Percentiles rank a stretch among this genome's conserved stretches.
These are phyloP conservation scores for Calonectria pseudoreteaudii DNA, from an alignment of 2,329 filamentous ascomycete species.

Conservation along the genomic window DNA sequence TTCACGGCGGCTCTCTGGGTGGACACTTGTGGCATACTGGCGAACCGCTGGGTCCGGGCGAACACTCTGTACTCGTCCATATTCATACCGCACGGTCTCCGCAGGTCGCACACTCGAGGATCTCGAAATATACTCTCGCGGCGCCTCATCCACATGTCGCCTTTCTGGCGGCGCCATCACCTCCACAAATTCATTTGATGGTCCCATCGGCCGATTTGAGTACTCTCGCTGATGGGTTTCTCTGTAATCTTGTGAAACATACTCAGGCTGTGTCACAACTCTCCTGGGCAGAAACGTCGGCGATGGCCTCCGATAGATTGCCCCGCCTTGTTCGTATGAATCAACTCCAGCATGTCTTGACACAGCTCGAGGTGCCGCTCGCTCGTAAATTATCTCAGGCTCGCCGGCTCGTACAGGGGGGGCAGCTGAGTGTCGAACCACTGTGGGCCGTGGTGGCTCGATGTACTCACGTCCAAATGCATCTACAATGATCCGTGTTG, in stretches of 20 bases:
- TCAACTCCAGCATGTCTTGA: conserved; percentile 62
- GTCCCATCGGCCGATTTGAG: conserved; percentile 60
- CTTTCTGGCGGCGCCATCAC: conserved; percentile 57
- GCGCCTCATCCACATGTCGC: conserved; percentile 57
- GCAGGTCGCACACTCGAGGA: conserved; percentile 69
- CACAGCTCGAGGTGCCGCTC: conserved; percentile 63
- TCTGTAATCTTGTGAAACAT: conserved; percentile 62
- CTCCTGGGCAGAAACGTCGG: conserved; percentile 65
- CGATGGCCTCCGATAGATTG: conserved; percentile 63
- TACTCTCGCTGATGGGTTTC: conserved; percentile 70
- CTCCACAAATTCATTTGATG: conserved; percentile 60
- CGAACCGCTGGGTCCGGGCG: conserved; percentile 49
- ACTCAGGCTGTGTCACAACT: conserved; percentile 73
- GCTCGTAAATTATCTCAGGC: conserved; percentile 74
- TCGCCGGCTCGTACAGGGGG: conserved; percentile 60
- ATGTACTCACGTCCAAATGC: conserved; percentile 84
- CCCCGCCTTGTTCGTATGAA: conserved; percentile 61
- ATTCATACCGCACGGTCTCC: conserved; percentile 59
- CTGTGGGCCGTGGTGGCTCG: conserved; percentile 61
- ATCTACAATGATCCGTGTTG: conserved; percentile 81
- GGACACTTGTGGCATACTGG: conserved; percentile 44
- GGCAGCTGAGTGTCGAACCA: conserved; percentile 64
- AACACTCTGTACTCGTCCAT: conserved; percentile 58
- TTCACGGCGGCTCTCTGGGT: conserved; percentile 45
- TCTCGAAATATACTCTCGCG: conserved; percentile 66